Percentiles rank a stretch among this genome's conserved stretches.
These are phyloP conservation scores for Deinandra increscens DNA, from an alignment of 129 eudicot genomes.

Conservation along the genomic window DNA sequence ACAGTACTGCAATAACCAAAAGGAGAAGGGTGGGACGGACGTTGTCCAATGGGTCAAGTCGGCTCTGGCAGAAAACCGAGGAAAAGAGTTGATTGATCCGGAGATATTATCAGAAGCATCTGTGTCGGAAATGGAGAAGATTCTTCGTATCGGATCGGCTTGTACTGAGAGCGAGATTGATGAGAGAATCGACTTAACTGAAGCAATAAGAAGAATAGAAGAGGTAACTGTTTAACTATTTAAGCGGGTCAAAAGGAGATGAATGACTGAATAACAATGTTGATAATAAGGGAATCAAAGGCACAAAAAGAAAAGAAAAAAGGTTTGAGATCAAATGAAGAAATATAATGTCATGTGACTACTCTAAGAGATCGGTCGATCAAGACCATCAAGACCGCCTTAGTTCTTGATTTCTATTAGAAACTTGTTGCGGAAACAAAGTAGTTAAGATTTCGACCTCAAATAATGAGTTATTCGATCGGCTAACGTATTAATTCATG, in stretches of 20 bases:
- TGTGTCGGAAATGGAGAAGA: constrained; percentile 50
- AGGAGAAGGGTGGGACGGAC: constrained; percentile 67
- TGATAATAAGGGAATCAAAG: neutral
- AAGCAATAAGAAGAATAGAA: constrained; percentile 71
- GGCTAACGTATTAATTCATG: neutral
- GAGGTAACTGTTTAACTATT: constrained; percentile 48
- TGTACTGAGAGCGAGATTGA: constrained; percentile 53
- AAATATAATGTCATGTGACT: neutral
- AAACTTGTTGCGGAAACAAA: constrained; percentile 13
- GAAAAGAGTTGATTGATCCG: constrained; percentile 62
- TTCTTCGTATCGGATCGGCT: constrained; percentile 60
- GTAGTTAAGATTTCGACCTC: neutral
- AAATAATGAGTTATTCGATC: constrained; percentile 19
- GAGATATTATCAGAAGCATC: constrained; percentile 45
- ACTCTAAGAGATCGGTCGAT: constrained; percentile 1
- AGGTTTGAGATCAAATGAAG: neutral
- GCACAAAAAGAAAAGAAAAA: neutral
- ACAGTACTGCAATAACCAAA: constrained; percentile 61
- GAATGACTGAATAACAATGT: neutral
- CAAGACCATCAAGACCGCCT: constrained; percentile 8
- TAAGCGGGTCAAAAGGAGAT: neutral
- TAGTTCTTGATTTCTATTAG: constrained; percentile 14
- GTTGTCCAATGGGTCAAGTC: constrained; percentile 75
- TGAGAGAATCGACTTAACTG: constrained; percentile 53
- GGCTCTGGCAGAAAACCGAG: constrained; percentile 55